Base-by-base conservation (phyloP, 352 stramenopile species). In the Pythium dissimile region DNA sequence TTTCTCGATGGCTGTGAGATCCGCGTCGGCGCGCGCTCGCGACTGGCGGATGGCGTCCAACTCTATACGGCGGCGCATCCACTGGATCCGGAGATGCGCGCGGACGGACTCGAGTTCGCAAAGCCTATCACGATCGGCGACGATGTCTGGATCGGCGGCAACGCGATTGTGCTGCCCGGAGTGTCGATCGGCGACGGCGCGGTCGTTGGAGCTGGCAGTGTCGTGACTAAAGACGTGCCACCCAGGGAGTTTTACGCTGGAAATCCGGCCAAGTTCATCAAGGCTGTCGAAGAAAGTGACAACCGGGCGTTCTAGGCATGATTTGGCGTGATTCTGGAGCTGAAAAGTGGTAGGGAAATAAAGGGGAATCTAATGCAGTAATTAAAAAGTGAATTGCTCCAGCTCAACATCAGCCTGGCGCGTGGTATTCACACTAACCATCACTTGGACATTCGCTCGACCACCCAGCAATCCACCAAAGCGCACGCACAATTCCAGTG, bases 111-210 rank as follows among this genome's bases (percentile, higher is more conserved):
- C 28, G 86, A 96, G 61, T 54, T 81, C 37, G 82, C 80, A 41
- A 81, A 79, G 46, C 74, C 77, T 18, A 71, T 85, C 53, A 88
- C 75, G 21, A 94, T 96, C 58, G 86, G 77, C 18, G 76, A 94
- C 37, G 69, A 95, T 73, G 79, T 81, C 51, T 96, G 81, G 81
- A 84, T 97, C 69, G 89, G 89, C 23, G 88, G 80, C 35, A 77
- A 76, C 44, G 81, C 75, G 8, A 76, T 86, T 47, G 76, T 97
- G 28, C 38, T 86, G 5, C 80, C 77, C 1, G 78, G 83, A 10
- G 73, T 96, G 24, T 80, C 62, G 3, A 85, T 96, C 37, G 86
- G 86, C n/a, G 35, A 62, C 30, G 71, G 73, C 2, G 54, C 75
- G 1, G 77, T 94, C 9, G 75, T 97, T 28, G 88, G 72, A 9